Evolutionary conservation across 176 grass and related monocot genomes (phyloP).

Genomic region (Calamus simplicifolius): DNA sequence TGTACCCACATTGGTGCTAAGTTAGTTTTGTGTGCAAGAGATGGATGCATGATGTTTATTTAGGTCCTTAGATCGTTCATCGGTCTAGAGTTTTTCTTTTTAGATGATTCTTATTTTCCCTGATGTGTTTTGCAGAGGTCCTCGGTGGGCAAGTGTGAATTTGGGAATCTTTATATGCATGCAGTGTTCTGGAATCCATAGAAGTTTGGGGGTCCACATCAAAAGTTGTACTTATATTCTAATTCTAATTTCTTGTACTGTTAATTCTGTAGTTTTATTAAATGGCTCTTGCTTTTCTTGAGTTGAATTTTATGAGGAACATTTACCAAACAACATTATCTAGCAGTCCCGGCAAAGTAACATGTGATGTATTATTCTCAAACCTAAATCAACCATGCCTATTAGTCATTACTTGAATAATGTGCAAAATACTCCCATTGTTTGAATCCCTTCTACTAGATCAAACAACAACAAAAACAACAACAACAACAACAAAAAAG

Average conservation of each 20-base stretch:
- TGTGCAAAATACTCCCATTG: too few relatives aligned
- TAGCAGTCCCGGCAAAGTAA: too few relatives aligned
- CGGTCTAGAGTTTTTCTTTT: constrained; percentile 1
- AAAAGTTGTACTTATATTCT: constrained; percentile 46
- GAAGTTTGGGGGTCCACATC: constrained; percentile 99
- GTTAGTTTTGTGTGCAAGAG: not conserved
- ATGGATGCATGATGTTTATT: constrained; percentile 1
- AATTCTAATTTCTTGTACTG: not conserved
- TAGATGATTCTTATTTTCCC: not conserved
- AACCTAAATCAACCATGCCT: too few relatives aligned
- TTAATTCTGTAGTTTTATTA: not conserved
- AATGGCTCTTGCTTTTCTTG: not conserved
- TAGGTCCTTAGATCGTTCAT: not conserved
- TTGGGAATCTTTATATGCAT: constrained; percentile 97
- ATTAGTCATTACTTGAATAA: too few relatives aligned
- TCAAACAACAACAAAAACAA: too few relatives aligned
- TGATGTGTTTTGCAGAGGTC: constrained; percentile 48
- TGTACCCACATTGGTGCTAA: too few relatives aligned
- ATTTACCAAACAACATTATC: not conserved
- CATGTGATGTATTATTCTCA: too few relatives aligned
- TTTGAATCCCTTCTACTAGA: too few relatives aligned
- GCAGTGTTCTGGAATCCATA: constrained; percentile 97
- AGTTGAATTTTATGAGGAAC: not conserved
- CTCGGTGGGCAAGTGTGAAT: constrained; percentile 98
- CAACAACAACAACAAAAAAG: too few relatives aligned